Conservation (phyloP, 371 early-diverging fungal genomes). For the Entomophthora muscae region DNA sequence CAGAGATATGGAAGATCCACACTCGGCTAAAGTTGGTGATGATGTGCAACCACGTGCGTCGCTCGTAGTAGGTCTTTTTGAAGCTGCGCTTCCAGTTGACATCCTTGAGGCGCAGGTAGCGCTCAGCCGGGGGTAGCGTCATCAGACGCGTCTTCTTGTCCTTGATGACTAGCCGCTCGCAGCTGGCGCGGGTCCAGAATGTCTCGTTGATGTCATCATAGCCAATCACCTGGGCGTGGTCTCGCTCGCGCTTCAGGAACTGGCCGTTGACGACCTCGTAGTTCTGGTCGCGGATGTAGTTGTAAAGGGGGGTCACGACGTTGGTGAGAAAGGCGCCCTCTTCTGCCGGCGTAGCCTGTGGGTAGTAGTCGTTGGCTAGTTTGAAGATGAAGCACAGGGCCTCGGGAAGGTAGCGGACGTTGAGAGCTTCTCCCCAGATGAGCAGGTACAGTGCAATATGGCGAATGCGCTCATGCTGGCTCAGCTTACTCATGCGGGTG, state of each 20-base stretch:
- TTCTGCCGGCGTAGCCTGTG: constrained; percentile 10
- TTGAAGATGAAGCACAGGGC: constrained; percentile 69
- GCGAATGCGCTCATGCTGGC: constrained; percentile 44
- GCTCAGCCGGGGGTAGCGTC: constrained; percentile 36
- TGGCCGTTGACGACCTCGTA: constrained; percentile 51
- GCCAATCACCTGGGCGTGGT: constrained; percentile 61
- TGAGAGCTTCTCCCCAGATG: constrained; percentile 78
- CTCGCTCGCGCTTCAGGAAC: constrained; percentile 56
- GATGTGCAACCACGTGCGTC: constrained; percentile 67
- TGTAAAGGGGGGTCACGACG: constrained; percentile 58
- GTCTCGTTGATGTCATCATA: constrained; percentile 83
- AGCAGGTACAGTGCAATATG: constrained; percentile 64
- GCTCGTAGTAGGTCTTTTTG: constrained; percentile 72
- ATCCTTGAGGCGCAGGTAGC: constrained; percentile 39
- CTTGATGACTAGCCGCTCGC: constrained; percentile 34
- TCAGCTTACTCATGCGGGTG: constrained; percentile 45
- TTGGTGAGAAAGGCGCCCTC: constrained; percentile 55
- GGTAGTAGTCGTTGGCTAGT: constrained; percentile 42
- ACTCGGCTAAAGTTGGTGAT: constrained; percentile 71
- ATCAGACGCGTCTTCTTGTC: constrained; percentile 28
- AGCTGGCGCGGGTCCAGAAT: constrained; percentile 59
- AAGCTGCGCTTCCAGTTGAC: constrained; percentile 60
- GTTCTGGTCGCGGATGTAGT: constrained; percentile 54
- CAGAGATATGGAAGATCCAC: constrained; percentile 69
- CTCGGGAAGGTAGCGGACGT: constrained; percentile 62